Evolutionary conservation across 2,329 filamentous ascomycete species (phyloP).

Genomic region (Botrytis fabae): DNA sequence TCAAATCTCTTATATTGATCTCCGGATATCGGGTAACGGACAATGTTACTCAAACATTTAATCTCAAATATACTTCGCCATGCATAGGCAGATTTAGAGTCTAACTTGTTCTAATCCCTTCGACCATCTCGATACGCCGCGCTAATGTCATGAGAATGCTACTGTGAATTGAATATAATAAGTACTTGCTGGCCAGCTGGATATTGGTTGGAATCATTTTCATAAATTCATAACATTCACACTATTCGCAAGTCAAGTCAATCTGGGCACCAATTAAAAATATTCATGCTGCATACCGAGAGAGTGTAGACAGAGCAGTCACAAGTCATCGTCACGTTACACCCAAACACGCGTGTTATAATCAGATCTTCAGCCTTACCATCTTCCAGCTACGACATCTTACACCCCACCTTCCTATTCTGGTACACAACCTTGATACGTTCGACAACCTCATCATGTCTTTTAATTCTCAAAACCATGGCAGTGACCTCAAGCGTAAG

Average conservation of each 20-base stretch:
- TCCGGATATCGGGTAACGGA: neutral
- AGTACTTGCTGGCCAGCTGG: neutral
- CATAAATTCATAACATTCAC: neutral
- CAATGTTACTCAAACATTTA: neutral
- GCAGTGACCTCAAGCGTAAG: constrained; percentile 2
- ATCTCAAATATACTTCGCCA: constrained; percentile 7
- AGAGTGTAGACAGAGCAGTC: neutral
- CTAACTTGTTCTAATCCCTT: neutral
- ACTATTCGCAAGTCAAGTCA: neutral
- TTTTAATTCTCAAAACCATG: neutral
- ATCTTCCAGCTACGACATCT: neutral
- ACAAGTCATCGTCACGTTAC: neutral
- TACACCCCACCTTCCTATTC: constrained; percentile 21
- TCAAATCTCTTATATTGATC: neutral
- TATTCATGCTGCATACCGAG: neutral
- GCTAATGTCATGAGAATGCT: neutral
- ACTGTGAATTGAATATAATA: neutral
- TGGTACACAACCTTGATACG: neutral
- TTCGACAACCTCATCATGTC: constrained; percentile 18
- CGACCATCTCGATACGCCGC: neutral
- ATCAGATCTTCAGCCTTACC: neutral
- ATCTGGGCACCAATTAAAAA: neutral
- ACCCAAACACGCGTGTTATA: neutral
- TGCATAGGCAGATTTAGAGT: constrained; percentile 10
- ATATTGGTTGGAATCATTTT: neutral